phyloP scores from a whole-genome alignment of 73 alveolate genomes.

The Symbiodinium pilosum region DNA sequence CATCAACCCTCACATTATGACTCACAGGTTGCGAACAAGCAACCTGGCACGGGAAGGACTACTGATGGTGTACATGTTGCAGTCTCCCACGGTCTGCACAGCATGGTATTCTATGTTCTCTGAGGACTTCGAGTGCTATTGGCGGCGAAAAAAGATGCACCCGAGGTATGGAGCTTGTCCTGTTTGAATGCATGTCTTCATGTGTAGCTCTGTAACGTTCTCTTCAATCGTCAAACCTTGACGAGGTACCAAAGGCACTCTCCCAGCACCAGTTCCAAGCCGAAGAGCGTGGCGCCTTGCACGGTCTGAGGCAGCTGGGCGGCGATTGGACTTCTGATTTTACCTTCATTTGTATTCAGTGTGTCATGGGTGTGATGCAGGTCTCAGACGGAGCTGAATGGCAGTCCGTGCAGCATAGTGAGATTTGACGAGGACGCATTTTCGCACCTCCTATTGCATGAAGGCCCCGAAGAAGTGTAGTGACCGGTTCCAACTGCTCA shows the following conservation, averaged over 20 bases:
- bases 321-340: not conserved
- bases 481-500: not conserved
- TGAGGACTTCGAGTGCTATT: not conserved
- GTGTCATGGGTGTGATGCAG: not conserved
- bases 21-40: not conserved
- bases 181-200: not conserved
- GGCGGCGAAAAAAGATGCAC: not conserved
- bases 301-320: not conserved
- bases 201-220: not conserved
- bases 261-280: not conserved
- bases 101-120: not conserved
- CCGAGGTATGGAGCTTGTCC: not conserved
- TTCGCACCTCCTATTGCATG: not conserved
- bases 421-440: not conserved
- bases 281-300: conserved; percentile 13
- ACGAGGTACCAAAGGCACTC: conserved; percentile 1
- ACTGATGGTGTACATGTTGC: not conserved
- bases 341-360: not conserved
- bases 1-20: not conserved
- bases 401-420: conserved; percentile 52
- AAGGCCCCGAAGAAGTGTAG: not conserved
- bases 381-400: conserved; percentile 65
- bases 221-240: not conserved
- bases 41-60: not conserved
- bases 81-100: not conserved